Conservation (phyloP, 148 eudicot species). For the Spergularia marina region DNA sequence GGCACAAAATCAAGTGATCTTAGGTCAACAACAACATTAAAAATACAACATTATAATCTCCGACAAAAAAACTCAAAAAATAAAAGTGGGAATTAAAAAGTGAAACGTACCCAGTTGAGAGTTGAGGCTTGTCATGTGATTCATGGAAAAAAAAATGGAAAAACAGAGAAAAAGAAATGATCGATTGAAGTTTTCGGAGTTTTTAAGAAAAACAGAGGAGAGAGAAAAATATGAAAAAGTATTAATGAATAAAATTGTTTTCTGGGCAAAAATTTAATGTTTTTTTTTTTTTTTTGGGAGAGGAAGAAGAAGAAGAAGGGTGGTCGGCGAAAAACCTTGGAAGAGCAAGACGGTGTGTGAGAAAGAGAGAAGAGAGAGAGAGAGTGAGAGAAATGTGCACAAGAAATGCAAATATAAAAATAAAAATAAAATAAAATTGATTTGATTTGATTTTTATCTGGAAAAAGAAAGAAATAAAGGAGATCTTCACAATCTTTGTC, state of each 20-base stretch:
- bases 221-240: constrained; percentile 2
- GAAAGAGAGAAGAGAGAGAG: constrained; percentile 17
- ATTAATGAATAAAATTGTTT: neutral
- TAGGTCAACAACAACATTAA: constrained; percentile 6
- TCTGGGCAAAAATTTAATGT: neutral
- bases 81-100: neutral
- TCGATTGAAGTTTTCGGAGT: neutral
- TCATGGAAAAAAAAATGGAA: neutral
- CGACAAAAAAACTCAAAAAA: neutral
- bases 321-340: constrained; percentile 25
- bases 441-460: neutral
- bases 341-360: neutral
- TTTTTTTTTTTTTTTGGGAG: no score
- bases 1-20: constrained; percentile 17
- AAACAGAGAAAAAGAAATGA: constrained; percentile 8
- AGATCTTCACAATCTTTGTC: no score
- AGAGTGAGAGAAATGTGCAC: neutral
- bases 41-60: neutral
- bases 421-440: no score
- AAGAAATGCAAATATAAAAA: no score
- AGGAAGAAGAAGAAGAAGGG: neutral
- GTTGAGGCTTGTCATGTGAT: constrained; percentile 18
- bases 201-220: neutral
- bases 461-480: no score
- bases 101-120: constrained; percentile 28